Conservation (phyloP, 192 early-diverging fungal species). For the Podila clonocystis region DNA sequence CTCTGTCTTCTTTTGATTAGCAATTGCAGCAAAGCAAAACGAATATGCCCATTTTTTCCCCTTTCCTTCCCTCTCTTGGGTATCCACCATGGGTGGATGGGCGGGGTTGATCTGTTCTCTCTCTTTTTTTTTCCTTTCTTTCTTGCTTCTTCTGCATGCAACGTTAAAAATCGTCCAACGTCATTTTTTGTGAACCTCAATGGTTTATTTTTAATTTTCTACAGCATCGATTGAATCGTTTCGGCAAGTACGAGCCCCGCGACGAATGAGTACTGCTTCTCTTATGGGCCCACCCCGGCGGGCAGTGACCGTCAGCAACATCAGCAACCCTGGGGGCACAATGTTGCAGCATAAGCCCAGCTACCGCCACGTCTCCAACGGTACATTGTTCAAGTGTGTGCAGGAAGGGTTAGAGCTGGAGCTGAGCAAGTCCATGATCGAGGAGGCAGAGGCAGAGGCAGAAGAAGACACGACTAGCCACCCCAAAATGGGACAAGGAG, state of each 20-base stretch:
- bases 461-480: neutral
- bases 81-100: neutral
- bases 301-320: slow-evolving; percentile 16
- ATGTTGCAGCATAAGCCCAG: slow-evolving; percentile 29
- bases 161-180: no score
- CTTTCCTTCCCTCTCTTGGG: neutral
- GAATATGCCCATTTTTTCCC: neutral
- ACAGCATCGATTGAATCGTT: neutral
- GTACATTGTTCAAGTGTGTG: slow-evolving; percentile 23
- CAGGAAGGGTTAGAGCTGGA: slow-evolving; percentile 28
- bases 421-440: neutral
- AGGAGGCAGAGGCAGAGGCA: slow-evolving; percentile 2
- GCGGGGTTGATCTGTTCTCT: no score
- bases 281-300: slow-evolving; percentile 26
- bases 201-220: neutral
- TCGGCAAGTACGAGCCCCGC: slow-evolving; percentile 5
- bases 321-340: slow-evolving; percentile 10
- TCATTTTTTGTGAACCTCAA: no score
- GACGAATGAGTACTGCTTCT: slow-evolving; percentile 19
- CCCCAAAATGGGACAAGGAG: neutral
- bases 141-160: no score
- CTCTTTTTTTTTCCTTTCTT: no score
- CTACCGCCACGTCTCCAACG: slow-evolving; percentile 34
- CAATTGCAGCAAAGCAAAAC: neutral
- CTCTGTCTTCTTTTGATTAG: neutral